Percentiles rank a stretch among this genome's conserved stretches.
These are phyloP conservation scores for Aspergillus carlsbadensis DNA, from an alignment of 495 filamentous ascomycete genomes.

Conservation along the genomic window DNA sequence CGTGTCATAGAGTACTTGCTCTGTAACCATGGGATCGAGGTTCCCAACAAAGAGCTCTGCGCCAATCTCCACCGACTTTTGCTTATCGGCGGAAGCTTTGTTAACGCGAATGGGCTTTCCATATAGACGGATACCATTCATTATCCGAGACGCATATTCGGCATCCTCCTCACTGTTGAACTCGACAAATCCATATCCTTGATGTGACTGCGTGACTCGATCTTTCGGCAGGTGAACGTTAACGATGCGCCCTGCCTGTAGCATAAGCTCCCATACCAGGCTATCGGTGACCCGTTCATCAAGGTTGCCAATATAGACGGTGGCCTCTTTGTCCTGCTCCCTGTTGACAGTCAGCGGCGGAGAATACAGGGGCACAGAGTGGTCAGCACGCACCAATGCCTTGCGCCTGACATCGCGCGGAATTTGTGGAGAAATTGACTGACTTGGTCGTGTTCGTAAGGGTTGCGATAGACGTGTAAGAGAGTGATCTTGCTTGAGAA, in stretches of 20 bases:
- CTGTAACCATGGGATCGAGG: slow-evolving; percentile 89
- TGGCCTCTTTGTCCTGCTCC: slow-evolving; percentile 99
- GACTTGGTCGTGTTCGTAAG: neutral
- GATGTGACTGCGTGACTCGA: slow-evolving; percentile 91
- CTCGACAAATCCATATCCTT: slow-evolving; percentile 98
- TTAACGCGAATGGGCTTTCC: slow-evolving; percentile 97
- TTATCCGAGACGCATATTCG: slow-evolving; percentile 93
- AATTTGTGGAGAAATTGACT: slow-evolving; percentile 7
- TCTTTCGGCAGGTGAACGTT: slow-evolving; percentile 98
- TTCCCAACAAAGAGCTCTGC: slow-evolving; percentile 98
- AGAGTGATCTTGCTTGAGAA: neutral
- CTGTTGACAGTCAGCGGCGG: slow-evolving; percentile 41
- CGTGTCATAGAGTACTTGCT: slow-evolving; percentile 96
- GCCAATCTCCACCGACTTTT: slow-evolving; percentile 92
- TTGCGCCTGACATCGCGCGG: slow-evolving; percentile 64
- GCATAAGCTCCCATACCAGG: slow-evolving; percentile 95
- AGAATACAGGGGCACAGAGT: too few species aligned
- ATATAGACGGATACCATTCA: slow-evolving; percentile 92
- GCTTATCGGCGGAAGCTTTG: slow-evolving; percentile 94
- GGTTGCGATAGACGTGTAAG: neutral
- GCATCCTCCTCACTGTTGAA: slow-evolving; percentile 95
- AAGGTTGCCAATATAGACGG: slow-evolving; percentile 96
- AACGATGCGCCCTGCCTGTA: slow-evolving; percentile 92
- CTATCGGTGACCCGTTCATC: slow-evolving; percentile 92
- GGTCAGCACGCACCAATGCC: slow-evolving; percentile 76